A percentile compares a stretch with the other conserved stretches of the same genome.
Conservation (phyloP, 345 rosid genomes). For the Litchi chinensis region DNA sequence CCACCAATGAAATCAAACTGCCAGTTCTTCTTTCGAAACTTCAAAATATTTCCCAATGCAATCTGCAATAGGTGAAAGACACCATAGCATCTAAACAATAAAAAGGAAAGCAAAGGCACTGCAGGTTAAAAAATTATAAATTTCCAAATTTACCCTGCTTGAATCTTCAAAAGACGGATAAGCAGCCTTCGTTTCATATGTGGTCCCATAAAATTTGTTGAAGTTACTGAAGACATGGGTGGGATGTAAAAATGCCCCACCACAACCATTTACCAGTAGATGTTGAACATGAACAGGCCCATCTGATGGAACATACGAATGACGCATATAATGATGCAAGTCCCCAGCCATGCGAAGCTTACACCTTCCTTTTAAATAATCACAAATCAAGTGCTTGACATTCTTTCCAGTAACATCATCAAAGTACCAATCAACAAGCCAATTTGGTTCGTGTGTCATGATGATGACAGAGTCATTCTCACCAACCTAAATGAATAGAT, state of each 20-base stretch:
- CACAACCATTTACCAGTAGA: slow-evolving; percentile 95
- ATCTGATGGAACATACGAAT: slow-evolving; percentile 77
- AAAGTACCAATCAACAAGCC: slow-evolving; percentile 99
- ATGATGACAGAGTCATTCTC: slow-evolving; percentile 77
- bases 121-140: slow-evolving; percentile 11
- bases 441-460: slow-evolving; percentile 93
- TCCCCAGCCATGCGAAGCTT: slow-evolving; percentile 96
- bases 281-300: slow-evolving; percentile 77
- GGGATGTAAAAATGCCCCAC: slow-evolving; percentile 98
- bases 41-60: slow-evolving; percentile 97
- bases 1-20: slow-evolving; percentile 99
- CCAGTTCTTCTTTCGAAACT: slow-evolving; percentile 99
- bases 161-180: slow-evolving; percentile 98
- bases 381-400: slow-evolving; percentile 76
- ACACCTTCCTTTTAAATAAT: slow-evolving; percentile 85
- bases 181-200: slow-evolving; percentile 79
- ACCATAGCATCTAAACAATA: slow-evolving; percentile 13
- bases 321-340: slow-evolving; percentile 98
- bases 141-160: slow-evolving; percentile 64
- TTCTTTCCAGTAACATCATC: slow-evolving; percentile 73
- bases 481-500: slow-evolving; percentile 55
- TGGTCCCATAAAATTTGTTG: slow-evolving; percentile 55
- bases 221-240: slow-evolving; percentile 92
- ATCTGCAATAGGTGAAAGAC: slow-evolving; percentile 54
- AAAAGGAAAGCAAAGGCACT: slow-evolving; percentile 18